phyloP scores from a whole-genome alignment of 2,329 filamentous ascomycete genomes.

The Xylaria sp. region DNA sequence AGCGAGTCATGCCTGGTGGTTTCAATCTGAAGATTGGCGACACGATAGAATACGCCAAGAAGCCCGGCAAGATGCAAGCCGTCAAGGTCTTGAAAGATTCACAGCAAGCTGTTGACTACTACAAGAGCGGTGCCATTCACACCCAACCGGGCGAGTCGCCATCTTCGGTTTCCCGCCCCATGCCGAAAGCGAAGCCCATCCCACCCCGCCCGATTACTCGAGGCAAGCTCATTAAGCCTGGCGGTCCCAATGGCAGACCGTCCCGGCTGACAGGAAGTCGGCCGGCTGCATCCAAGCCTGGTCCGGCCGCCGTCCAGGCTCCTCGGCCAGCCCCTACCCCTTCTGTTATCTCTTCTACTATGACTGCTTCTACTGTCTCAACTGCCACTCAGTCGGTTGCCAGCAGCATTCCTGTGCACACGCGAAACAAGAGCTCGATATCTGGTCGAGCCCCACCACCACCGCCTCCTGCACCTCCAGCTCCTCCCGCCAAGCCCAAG shows the following conservation, averaged over 20 bases:
- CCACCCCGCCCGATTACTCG: constrained; percentile 86
- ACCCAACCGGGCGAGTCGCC: constrained; percentile 79
- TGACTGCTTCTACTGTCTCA: constrained; percentile 24
- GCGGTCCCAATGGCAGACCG: constrained; percentile 75
- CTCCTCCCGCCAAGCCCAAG: constrained; percentile 62
- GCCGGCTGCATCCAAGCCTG: constrained; percentile 32
- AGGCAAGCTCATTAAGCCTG: constrained; percentile 86
- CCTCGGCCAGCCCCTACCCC: constrained; percentile 37
- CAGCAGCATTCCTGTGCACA: constrained; percentile 44
- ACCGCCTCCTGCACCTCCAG: constrained; percentile 52
- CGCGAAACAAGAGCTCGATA: constrained; percentile 49
- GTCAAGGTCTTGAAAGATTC: constrained; percentile 92
- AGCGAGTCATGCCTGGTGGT: constrained; percentile 70
- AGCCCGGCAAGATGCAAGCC: constrained; percentile 82
- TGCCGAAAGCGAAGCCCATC: constrained; percentile 80
- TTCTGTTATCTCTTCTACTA: constrained; percentile 25
- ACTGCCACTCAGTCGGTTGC: constrained; percentile 32
- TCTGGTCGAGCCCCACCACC: constrained; percentile 54
- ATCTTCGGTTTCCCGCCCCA: constrained; percentile 75
- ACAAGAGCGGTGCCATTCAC: constrained; percentile 91
- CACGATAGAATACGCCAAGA: constrained; percentile 92
- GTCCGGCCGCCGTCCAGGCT: constrained; percentile 27
- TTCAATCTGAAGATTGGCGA: constrained; percentile 80
- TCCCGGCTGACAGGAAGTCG: constrained; percentile 60
- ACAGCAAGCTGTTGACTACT: constrained; percentile 68